phyloP scores from a whole-genome alignment of 495 filamentous ascomycete genomes.

The Platismatia glauca region DNA sequence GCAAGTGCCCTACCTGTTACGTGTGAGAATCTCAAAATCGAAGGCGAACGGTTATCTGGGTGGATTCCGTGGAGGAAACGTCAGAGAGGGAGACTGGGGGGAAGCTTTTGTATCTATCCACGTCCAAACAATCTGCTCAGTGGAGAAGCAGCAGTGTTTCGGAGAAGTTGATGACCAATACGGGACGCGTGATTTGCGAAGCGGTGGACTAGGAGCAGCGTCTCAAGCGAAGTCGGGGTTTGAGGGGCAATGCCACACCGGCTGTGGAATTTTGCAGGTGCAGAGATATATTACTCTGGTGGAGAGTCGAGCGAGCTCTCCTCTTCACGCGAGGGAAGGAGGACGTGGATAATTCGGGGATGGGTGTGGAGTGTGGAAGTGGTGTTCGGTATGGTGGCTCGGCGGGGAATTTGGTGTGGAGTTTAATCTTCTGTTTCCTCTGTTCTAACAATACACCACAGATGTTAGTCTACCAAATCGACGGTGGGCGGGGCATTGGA shows the following conservation, averaged over 20 bases:
- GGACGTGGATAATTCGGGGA: neutral
- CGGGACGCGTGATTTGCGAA: constrained; percentile 5
- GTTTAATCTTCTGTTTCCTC: neutral
- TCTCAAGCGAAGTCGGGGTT: constrained; percentile 1
- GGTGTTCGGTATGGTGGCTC: neutral
- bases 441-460: neutral
- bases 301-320: neutral
- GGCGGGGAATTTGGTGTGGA: constrained; percentile 5
- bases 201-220: neutral
- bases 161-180: constrained; percentile 7
- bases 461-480: neutral
- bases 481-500: neutral
- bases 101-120: neutral
- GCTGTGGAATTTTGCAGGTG: neutral
- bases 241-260: neutral
- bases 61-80: neutral
- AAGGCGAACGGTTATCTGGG: neutral
- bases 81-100: neutral
- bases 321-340: neutral
- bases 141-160: constrained; percentile 1
- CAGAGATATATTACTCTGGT: neutral
- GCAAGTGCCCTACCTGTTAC: constrained; percentile 19
- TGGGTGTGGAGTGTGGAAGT: neutral
- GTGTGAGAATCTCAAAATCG: constrained; percentile 11
- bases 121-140: neutral